Conservation (phyloP, 768 basidiomycete genomes). For the Phaeolepiota aurea region DNA sequence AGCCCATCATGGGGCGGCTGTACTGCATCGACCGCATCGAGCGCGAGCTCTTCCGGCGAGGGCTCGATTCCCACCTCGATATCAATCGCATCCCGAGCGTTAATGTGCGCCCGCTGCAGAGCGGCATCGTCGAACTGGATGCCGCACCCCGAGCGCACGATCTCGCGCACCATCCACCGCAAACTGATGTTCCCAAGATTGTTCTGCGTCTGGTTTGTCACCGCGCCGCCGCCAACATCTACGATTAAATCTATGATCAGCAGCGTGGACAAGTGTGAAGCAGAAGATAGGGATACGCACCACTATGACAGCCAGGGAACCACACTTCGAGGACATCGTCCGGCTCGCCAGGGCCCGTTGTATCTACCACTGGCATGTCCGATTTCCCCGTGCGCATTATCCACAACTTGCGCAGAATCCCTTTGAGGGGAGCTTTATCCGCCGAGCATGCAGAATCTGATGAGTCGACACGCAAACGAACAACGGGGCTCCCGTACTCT, state of each 20-base stretch:
- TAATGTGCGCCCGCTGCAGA: constrained; percentile 35
- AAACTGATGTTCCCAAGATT: constrained; percentile 55
- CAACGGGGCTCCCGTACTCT: constrained; percentile 12
- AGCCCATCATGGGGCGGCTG: constrained; percentile 49
- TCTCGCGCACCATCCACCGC: constrained; percentile 75
- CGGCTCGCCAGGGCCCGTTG: constrained; percentile 6
- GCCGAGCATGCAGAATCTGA: not conserved
- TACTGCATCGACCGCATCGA: constrained; percentile 30
- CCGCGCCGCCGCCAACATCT: constrained; percentile 69
- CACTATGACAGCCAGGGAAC: constrained; percentile 69
- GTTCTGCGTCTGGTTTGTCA: constrained; percentile 29
- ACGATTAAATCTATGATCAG: too few relatives aligned
- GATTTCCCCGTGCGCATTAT: not conserved
- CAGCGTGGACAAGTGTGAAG: not conserved
- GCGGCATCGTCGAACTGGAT: constrained; percentile 47
- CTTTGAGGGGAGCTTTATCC: constrained; percentile 5
- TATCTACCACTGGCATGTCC: not conserved
- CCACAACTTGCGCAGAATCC: not conserved
- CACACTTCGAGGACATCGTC: constrained; percentile 69
- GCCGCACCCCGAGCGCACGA: constrained; percentile 47
- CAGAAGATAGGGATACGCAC: constrained; percentile 27
- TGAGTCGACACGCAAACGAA: constrained; percentile 2
- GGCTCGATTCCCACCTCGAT: constrained; percentile 5
- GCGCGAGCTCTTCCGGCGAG: constrained; percentile 2
- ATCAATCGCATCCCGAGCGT: constrained; percentile 7